These are phyloP conservation scores for Paramecium primaurelia DNA, from an alignment of 73 alveolate genomes.

Conservation along the genomic window DNA sequence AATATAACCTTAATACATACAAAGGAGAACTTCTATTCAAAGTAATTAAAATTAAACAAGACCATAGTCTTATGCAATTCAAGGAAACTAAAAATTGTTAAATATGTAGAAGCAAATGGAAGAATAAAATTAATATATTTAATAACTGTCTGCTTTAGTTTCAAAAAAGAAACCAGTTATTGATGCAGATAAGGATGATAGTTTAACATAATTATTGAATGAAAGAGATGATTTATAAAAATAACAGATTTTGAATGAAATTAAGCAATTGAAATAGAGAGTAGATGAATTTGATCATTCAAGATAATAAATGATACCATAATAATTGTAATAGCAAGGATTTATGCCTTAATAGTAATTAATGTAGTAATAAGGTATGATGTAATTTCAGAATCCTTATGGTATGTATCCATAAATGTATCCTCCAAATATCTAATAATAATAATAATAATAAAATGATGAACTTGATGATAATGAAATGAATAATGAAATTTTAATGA, in stretches of 20 bases:
- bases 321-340: neutral
- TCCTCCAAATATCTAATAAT: neutral
- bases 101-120: neutral
- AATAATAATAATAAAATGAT: neutral
- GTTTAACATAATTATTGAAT: neutral
- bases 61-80: neutral
- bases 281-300: neutral
- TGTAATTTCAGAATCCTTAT: neutral
- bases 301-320: neutral
- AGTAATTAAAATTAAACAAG: neutral
- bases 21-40: neutral
- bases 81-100: neutral
- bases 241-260: neutral
- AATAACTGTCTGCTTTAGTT: neutral
- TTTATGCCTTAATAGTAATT: neutral
- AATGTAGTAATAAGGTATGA: neutral
- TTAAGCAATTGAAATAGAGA: neutral
- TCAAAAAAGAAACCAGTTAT: neutral
- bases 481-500: neutral
- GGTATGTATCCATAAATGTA: neutral
- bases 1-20: neutral
- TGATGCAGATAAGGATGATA: neutral
- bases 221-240: slow-evolving; percentile 1
- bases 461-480: neutral
- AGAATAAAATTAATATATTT: neutral